phyloP scores from a whole-genome alignment of 164 flowering plant species.

The Tetracentron sinense region DNA sequence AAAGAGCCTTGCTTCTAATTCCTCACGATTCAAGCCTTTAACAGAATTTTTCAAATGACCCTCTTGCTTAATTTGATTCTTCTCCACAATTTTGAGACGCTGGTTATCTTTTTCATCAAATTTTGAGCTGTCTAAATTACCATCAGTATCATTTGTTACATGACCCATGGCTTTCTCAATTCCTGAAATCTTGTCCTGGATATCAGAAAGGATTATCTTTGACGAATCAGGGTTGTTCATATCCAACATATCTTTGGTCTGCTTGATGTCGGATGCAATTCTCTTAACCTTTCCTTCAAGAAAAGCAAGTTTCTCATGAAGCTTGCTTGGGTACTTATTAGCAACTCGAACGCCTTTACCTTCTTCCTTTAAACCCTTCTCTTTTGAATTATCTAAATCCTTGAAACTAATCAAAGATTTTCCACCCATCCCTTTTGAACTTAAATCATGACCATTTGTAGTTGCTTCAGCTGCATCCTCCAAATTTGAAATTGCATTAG shows the following conservation, averaged over 20 bases:
- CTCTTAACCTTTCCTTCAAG: constrained; percentile 88
- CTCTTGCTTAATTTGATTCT: constrained; percentile 9
- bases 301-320: constrained; percentile 89
- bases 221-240: constrained; percentile 74
- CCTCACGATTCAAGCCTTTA: constrained; percentile 53
- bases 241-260: constrained; percentile 87
- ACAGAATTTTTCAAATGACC: constrained; percentile 25
- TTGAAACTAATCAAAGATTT: constrained; percentile 14
- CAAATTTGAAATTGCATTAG: constrained; percentile 4
- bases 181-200: constrained; percentile 85
- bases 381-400: constrained; percentile 22
- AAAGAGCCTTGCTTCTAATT: constrained; percentile 78
- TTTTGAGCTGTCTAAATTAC: constrained; percentile 16
- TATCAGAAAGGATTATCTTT: constrained; percentile 68
- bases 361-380: constrained; percentile 27
- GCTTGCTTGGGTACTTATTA: constrained; percentile 61
- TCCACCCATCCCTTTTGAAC: constrained; percentile 13
- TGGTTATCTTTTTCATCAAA: constrained; percentile 14
- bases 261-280: constrained; percentile 86
- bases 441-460: constrained; percentile 7
- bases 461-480: constrained; percentile 12
- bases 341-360: constrained; percentile 10
- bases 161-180: constrained; percentile 79
- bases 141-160: constrained; percentile 34
- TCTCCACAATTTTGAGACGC: constrained; percentile 13